Evolutionary conservation across 108 stramenopile species (phyloP), one percentile per base, ranked within the genome.

Genomic region (Stephanodiscus minutulus): DNA sequence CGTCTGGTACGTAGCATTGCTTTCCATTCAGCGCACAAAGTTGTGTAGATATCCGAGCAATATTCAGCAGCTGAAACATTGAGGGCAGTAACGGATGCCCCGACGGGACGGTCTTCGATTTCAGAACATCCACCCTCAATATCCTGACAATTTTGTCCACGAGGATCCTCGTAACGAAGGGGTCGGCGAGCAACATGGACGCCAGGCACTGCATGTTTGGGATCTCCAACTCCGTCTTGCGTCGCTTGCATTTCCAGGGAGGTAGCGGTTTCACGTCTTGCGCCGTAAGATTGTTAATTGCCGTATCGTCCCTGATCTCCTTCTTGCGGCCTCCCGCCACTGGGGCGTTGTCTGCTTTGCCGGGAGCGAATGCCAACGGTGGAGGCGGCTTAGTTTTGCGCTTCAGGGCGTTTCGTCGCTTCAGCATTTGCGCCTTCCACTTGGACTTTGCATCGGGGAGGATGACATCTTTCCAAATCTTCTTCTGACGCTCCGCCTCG

Each of bases 121-220:
- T 71, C 2, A 85, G 33, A 10, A 89, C 79, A 59, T 92, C 88
- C 22, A 67, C 57, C 28, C 87, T 75, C 27, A 92, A 37, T 17
- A 82, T 84, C 68, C 88, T 83, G 35, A 86, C 43, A 3, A 91
- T 80, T 54, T 86, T 82, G 55, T 90, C 90, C 54, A 92, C 35
- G 15, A 95, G 31, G 13, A 95, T 37, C 35, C 94, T 86, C 31
- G 91, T 82, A 27, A 92, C 87, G 61, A 92, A 95, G n/a, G 94
- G 94, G 72, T 95, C 94, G 10, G 91, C 65, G 53, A 95, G 70
- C 50, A 95, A 25, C 91, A 95, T 92, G 25, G 87, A 77, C 17
- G 94, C 94, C 58, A 95, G 49, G 25, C 88, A 85, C 41, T 87
- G 88, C 86, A 92, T 88, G 55, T 87, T 92, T 25, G 90, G 87